Conservation (phyloP, 2,329 filamentous ascomycete genomes). For the Colletotrichum gloeosporioides region DNA sequence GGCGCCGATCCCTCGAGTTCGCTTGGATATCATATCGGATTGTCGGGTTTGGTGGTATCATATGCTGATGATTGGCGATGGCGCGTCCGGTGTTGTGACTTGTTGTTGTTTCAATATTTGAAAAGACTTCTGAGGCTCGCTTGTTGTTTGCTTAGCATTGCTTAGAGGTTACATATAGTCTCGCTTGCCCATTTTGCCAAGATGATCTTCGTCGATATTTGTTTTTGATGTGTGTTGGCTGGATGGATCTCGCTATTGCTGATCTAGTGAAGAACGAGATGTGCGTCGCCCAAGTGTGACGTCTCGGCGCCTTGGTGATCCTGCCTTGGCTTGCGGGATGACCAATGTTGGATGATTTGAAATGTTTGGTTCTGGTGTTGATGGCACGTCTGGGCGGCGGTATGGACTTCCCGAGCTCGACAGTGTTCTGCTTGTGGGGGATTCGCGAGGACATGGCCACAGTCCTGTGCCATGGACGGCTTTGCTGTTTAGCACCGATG, state of each 20-base stretch:
- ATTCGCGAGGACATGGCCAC: not conserved
- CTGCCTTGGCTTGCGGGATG: not conserved
- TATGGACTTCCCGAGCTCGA: not conserved
- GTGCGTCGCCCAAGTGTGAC: not conserved
- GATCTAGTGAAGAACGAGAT: not conserved
- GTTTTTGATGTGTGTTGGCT: not conserved
- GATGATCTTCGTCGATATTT: not conserved
- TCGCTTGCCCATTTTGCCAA: not conserved
- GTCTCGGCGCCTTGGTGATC: not conserved
- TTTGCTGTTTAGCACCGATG: not conserved
- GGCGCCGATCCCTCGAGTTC: not conserved
- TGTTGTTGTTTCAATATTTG: not conserved
- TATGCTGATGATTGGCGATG: not conserved
- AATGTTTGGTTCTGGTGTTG: not conserved
- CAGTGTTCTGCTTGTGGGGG: rapidly evolving
- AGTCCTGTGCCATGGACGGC: not conserved
- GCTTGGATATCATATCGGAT: not conserved
- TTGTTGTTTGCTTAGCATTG: not conserved
- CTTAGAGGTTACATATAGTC: not conserved
- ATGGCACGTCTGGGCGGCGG: not conserved
- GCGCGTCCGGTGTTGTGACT: not conserved
- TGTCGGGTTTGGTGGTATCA: not conserved
- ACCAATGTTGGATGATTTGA: not conserved
- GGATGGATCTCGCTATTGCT: not conserved
- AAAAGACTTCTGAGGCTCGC: not conserved